phyloP scores from a whole-genome alignment of 176 grass and related monocot species.

The Avena eriantha region DNA sequence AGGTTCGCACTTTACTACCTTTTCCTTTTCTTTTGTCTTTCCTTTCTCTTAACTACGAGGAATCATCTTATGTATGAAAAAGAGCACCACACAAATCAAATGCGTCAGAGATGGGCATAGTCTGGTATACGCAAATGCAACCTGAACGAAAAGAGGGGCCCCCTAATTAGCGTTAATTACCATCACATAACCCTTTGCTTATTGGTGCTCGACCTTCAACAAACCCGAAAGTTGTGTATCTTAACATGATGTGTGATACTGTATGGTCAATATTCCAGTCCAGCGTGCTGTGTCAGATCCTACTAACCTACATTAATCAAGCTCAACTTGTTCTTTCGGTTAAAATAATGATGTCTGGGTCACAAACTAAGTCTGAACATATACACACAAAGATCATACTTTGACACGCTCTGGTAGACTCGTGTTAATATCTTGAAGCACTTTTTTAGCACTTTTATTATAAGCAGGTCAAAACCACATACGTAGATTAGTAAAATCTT shows the following conservation, averaged over 20 bases:
- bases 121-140: background rate
- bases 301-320: constrained; percentile 12
- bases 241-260: too few species aligned
- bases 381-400: background rate
- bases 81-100: background rate
- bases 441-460: background rate
- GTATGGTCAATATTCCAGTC: constrained; percentile 16
- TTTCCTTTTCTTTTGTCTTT: background rate
- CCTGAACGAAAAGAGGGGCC: background rate
- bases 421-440: background rate
- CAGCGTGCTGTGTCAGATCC: background rate
- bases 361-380: constrained; percentile 18
- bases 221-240: too few species aligned
- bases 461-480: constrained; percentile 21
- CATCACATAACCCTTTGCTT: background rate
- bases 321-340: background rate
- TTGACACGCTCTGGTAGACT: background rate
- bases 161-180: background rate
- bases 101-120: background rate
- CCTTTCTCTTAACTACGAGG: background rate
- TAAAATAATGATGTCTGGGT: background rate
- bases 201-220: too few species aligned
- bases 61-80: background rate
- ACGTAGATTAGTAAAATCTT: constrained; percentile 22
- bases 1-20: background rate